Percentiles rank a stretch among this genome's conserved stretches.
These are phyloP conservation scores for Sorghum bicolor DNA, from an alignment of 176 grass and related monocot genomes.

Conservation along the genomic window Sorghum_bicolor_NCBIv3 NC_012873.2:2062001-2062500, in stretches of 20 bases:
- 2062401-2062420: not conserved
- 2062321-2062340: not conserved
- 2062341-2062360: not conserved
- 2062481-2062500: conserved; percentile 78
- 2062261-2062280: not conserved
- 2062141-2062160: too few relatives aligned
- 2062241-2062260: not conserved
- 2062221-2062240: not conserved
- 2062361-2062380: not conserved
- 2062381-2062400: not conserved
- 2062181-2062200: not conserved
- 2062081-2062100: too few relatives aligned
- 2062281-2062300: not conserved
- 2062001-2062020: too few relatives aligned
- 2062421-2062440: not conserved
- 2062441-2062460: conserved; percentile 72
- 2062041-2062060: too few relatives aligned
- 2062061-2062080: too few relatives aligned
- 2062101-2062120: too few relatives aligned
- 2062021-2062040: too few relatives aligned
- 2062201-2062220: not conserved
- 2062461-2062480: conserved; percentile 92
- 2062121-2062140: too few relatives aligned
- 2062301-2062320: not conserved
- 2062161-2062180: not conserved